phyloP scores from a whole-genome alignment of 2,329 filamentous ascomycete species.

The Metarhizium brunneum region DNA sequence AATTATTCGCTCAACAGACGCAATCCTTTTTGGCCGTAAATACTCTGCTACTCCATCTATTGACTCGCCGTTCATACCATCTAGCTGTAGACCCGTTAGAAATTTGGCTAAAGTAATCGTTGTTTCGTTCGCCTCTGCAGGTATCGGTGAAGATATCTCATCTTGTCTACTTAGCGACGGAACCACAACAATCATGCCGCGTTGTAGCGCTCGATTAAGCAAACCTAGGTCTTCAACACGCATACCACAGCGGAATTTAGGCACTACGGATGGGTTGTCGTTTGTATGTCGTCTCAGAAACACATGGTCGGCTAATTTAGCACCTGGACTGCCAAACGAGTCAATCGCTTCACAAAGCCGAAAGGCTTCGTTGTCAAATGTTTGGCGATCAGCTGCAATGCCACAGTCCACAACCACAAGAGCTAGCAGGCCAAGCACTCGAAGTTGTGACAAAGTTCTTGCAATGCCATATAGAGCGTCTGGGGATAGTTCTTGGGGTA shows the following conservation, averaged over 20 bases:
- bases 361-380: slow-evolving; percentile 54
- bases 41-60: slow-evolving; percentile 19
- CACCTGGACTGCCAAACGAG: slow-evolving; percentile 55
- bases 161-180: slow-evolving; percentile 32
- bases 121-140: slow-evolving; percentile 47
- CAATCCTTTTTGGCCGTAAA: slow-evolving; percentile 35
- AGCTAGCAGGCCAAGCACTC: slow-evolving; percentile 70
- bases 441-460: slow-evolving; percentile 75
- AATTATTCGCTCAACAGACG: slow-evolving; percentile 75
- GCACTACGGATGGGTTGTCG: slow-evolving; percentile 3
- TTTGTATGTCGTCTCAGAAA: slow-evolving; percentile 11
- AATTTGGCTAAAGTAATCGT: slow-evolving; percentile 70
- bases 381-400: slow-evolving; percentile 26
- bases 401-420: slow-evolving; percentile 74
- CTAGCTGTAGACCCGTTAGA: slow-evolving; percentile 57
- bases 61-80: slow-evolving; percentile 1
- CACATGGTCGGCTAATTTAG: slow-evolving; percentile 52
- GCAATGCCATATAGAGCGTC: slow-evolving; percentile 64
- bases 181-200: slow-evolving; percentile 27
- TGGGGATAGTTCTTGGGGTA: slow-evolving; percentile 62
- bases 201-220: slow-evolving; percentile 21
- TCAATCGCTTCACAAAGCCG: slow-evolving; percentile 70
- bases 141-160: slow-evolving; percentile 27
- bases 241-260: slow-evolving; percentile 16
- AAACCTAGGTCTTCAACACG: slow-evolving; percentile 21